Conservation (phyloP, 2,329 filamentous ascomycete genomes). For the Colletotrichum sp. region DNA sequence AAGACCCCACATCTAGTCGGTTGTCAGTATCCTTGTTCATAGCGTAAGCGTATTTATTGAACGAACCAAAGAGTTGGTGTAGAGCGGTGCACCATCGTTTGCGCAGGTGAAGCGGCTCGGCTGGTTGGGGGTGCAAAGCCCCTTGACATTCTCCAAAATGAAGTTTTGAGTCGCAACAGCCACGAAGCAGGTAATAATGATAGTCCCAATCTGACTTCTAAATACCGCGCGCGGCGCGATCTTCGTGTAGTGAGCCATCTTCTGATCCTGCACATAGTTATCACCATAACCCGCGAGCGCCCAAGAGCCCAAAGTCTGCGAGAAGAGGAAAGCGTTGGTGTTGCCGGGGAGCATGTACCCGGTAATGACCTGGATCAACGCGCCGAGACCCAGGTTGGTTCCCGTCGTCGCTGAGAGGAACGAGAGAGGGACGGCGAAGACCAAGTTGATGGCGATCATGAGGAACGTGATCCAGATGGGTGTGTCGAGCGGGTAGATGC, state of each 20-base stretch:
- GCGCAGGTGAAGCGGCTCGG: conserved; percentile 36
- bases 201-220: conserved; percentile 47
- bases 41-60: no score
- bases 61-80: conserved; percentile 27
- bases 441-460: conserved; percentile 38
- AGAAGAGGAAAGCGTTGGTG: conserved; percentile 32
- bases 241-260: conserved; percentile 38
- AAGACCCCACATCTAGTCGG: conserved; percentile 29
- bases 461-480: conserved; percentile 35
- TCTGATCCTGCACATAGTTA: conserved; percentile 39
- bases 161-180: conserved; percentile 46
- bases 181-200: conserved; percentile 42
- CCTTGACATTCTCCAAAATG: conserved; percentile 41
- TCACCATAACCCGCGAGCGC: conserved; percentile 47
- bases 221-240: conserved; percentile 37
- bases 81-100: conserved; percentile 31
- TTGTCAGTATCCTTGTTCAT: background rate
- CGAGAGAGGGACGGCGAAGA: conserved; percentile 47
- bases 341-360: conserved; percentile 46
- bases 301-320: conserved; percentile 16
- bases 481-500: conserved; percentile 30
- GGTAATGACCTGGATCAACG: conserved; percentile 46
- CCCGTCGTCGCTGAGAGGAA: conserved; percentile 50
- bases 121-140: conserved; percentile 32
- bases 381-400: conserved; percentile 45